A percentile compares a stretch with the other conserved stretches of the same genome.
These are phyloP conservation scores for Solanum sejunctum DNA, from an alignment of 257 asterid genomes.

Conservation along the genomic window DNA sequence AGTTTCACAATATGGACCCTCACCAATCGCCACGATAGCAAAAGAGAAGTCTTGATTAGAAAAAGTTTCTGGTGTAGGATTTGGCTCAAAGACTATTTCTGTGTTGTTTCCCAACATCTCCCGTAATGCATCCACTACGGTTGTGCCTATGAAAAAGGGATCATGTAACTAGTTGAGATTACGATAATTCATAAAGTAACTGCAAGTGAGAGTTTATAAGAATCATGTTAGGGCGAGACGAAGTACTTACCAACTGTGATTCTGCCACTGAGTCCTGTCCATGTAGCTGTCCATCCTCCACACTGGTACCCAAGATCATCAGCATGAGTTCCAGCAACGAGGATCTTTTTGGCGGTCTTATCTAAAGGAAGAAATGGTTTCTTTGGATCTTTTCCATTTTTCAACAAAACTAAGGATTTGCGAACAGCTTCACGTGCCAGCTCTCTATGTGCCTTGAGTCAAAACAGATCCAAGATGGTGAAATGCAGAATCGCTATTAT, in stretches of 20 bases:
- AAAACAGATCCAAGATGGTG: background rate
- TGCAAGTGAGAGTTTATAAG: background rate
- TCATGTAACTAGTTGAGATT: background rate
- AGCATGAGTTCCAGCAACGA: constrained; percentile 87
- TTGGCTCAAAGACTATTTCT: constrained; percentile 44
- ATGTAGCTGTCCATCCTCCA: constrained; percentile 92
- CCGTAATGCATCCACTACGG: constrained; percentile 67
- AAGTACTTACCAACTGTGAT: constrained; percentile 60
- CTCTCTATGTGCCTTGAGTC: constrained; percentile 44
- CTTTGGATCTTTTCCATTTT: constrained; percentile 80
- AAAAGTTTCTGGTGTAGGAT: constrained; percentile 40
- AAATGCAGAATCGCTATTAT: background rate
- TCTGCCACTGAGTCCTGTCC: constrained; percentile 84
- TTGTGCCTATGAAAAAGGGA: constrained; percentile 35
- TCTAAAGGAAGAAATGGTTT: constrained; percentile 73
- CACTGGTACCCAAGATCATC: constrained; percentile 98
- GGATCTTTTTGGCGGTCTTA: constrained; percentile 60
- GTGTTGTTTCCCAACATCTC: constrained; percentile 40
- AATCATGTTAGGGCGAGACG: background rate
- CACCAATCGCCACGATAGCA: constrained; percentile 76
- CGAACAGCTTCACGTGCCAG: constrained; percentile 90
- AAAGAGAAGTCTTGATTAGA: constrained; percentile 29
- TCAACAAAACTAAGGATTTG: constrained; percentile 76
- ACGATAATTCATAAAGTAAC: background rate
- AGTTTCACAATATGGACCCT: constrained; percentile 62